Conservation (phyloP, 139 green algal genomes). For the Medakamo hakoo region DNA sequence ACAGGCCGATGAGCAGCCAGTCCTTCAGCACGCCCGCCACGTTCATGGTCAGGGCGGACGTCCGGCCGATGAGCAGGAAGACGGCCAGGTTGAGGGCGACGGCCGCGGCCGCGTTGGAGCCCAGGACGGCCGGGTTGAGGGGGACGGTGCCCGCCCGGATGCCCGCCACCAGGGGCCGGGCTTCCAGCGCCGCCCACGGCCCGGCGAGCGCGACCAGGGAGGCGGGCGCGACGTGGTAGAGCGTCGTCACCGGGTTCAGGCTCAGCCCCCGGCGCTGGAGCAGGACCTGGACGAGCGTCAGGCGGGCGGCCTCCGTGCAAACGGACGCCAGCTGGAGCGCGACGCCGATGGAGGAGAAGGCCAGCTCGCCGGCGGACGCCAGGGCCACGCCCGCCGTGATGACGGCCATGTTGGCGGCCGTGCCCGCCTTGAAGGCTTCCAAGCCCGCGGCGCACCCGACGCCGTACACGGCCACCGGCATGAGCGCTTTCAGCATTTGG, state of each 20-base stretch:
- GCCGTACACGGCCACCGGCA: slow-evolving; percentile 35
- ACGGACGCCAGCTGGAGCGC: slow-evolving; percentile 5
- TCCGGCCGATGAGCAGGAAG: slow-evolving; percentile 81
- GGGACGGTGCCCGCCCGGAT: not conserved
- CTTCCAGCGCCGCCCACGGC: not conserved
- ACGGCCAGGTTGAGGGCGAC: slow-evolving; percentile 66
- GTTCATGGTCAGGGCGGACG: slow-evolving; percentile 66
- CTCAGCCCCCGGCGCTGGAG: slow-evolving; percentile 56
- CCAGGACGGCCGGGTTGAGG: not conserved
- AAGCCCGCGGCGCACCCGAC: slow-evolving; percentile 24
- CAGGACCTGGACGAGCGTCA: slow-evolving; percentile 59
- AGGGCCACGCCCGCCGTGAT: slow-evolving; percentile 31
- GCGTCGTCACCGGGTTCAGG: slow-evolving; percentile 75
- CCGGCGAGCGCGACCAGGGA: slow-evolving; percentile 3
- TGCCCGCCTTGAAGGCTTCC: slow-evolving; percentile 23
- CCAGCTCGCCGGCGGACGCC: slow-evolving; percentile 25
- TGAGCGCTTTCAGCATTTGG: slow-evolving; percentile 39
- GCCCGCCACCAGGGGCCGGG: not conserved
- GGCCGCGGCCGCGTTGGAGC: not conserved
- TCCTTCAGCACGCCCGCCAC: slow-evolving; percentile 68
- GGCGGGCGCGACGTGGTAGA: slow-evolving; percentile 59
- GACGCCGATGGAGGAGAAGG: slow-evolving; percentile 6
- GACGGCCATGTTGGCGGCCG: slow-evolving; percentile 33
- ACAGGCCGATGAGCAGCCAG: slow-evolving; percentile 44
- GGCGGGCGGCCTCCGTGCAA: slow-evolving; percentile 1